Percentiles rank a stretch among this genome's conserved stretches.
These are phyloP conservation scores for Arthrobotrys sphaeroides DNA, from an alignment of 2,329 filamentous ascomycete species.

Conservation along the genomic window DNA sequence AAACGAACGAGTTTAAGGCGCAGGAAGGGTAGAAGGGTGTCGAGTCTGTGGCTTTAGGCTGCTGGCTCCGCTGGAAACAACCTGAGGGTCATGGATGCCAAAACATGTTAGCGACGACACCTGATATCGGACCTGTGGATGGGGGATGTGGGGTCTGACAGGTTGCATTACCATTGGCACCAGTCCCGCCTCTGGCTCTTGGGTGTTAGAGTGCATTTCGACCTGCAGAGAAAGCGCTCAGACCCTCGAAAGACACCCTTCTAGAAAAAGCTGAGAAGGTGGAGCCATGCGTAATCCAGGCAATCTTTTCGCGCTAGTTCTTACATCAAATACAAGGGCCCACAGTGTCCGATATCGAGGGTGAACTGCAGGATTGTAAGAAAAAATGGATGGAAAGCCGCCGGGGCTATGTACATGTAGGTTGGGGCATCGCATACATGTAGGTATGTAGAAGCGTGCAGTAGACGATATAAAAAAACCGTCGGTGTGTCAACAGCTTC, in stretches of 20 bases:
- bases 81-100: conserved; percentile 11
- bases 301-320: conserved; percentile 44
- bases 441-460: background rate
- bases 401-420: background rate
- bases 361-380: conserved; percentile 2
- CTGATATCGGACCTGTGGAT: conserved; percentile 51
- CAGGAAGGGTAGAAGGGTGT: background rate
- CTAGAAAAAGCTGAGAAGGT: conserved; percentile 39
- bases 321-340: conserved; percentile 26
- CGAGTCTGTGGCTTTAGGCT: conserved; percentile 35
- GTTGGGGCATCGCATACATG: conserved; percentile 1
- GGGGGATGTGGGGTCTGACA: conserved; percentile 48
- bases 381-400: background rate
- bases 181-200: conserved; percentile 22
- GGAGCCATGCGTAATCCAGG: conserved; percentile 49
- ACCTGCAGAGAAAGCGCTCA: conserved; percentile 49
- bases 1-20: conserved; percentile 1
- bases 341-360: conserved; percentile 25
- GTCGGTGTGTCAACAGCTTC: conserved; percentile 1
- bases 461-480: conserved; percentile 13
- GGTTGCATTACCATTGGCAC: conserved; percentile 30
- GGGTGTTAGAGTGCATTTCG: conserved; percentile 38
- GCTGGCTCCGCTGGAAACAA: conserved; percentile 25
- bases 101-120: conserved; percentile 28
- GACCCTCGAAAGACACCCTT: conserved; percentile 38